Evolutionary conservation across 495 filamentous ascomycete species (phyloP).

Genomic region (Margaritispora aquatica): DNA sequence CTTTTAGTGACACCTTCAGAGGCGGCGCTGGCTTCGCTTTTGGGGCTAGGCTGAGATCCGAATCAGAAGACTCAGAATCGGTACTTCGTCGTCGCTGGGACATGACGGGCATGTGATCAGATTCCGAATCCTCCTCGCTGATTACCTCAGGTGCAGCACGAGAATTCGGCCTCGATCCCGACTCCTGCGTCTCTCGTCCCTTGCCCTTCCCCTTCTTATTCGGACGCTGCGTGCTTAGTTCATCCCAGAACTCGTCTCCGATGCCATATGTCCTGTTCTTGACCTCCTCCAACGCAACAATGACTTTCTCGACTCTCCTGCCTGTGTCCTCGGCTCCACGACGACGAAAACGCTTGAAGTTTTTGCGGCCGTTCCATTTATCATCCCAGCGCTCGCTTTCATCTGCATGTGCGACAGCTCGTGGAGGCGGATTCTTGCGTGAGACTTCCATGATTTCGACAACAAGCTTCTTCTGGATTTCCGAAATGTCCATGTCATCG

Average conservation of each 20-base stretch:
- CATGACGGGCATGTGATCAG: neutral
- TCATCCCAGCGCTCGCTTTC: conserved; percentile 74
- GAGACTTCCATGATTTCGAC: conserved; percentile 73
- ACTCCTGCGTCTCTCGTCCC: conserved; percentile 22
- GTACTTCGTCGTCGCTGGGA: neutral
- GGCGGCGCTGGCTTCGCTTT: conserved; percentile 3
- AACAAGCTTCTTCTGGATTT: conserved; percentile 69
- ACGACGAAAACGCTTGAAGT: conserved; percentile 87
- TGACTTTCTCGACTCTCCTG: conserved; percentile 48
- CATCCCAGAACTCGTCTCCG: conserved; percentile 72
- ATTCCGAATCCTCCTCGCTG: neutral
- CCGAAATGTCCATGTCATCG: conserved; percentile 57
- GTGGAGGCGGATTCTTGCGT: conserved; percentile 15
- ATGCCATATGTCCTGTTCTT: conserved; percentile 74
- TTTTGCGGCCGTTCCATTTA: conserved; percentile 90
- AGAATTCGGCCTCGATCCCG: conserved; percentile 8
- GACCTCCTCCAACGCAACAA: conserved; percentile 75
- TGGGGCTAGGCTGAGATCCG: conserved; percentile 22
- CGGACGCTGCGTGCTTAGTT: conserved; percentile 1
- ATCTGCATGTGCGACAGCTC: conserved; percentile 25
- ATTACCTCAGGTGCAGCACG: neutral
- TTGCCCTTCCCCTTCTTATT: conserved; percentile 27
- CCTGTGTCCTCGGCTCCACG: conserved; percentile 41
- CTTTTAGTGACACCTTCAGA: conserved; percentile 31
- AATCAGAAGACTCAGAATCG: neutral